phyloP scores from a whole-genome alignment of 441 rosid genomes.

The Populus trichocarpa region DNA sequence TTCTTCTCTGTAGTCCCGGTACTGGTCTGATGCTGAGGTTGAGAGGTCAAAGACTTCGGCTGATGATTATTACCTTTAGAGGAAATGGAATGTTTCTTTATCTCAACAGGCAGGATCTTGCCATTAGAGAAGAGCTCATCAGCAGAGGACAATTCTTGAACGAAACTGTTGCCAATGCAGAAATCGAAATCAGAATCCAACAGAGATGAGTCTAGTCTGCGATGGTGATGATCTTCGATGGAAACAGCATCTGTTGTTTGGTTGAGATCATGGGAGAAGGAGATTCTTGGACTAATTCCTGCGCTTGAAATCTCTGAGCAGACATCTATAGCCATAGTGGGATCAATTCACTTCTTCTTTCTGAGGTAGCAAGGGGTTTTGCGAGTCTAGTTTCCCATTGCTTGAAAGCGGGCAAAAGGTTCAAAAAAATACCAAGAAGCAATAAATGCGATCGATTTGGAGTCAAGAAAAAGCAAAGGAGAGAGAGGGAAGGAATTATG shows the following conservation, averaged over 20 bases:
- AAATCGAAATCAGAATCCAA: slow-evolving; percentile 67
- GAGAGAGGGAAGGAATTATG: neutral
- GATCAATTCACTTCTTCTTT: neutral
- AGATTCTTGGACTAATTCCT: slow-evolving; percentile 66
- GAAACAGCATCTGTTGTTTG: slow-evolving; percentile 28
- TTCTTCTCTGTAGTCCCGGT: slow-evolving; percentile 42
- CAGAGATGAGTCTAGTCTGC: slow-evolving; percentile 46
- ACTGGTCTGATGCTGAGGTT: neutral
- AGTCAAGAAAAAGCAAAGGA: slow-evolving; percentile 19
- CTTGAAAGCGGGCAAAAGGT: slow-evolving; percentile 26
- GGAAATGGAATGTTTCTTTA: slow-evolving; percentile 38
- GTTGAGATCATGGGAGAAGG: slow-evolving; percentile 70
- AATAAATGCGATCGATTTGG: slow-evolving; percentile 18
- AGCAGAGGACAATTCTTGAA: slow-evolving; percentile 64
- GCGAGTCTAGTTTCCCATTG: neutral
- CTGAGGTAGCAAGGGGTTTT: neutral
- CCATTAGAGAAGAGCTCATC: slow-evolving; percentile 91
- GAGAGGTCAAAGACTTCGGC: slow-evolving; percentile 15
- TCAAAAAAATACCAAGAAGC: slow-evolving; percentile 8
- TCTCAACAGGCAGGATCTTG: slow-evolving; percentile 65
- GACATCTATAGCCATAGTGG: slow-evolving; percentile 68
- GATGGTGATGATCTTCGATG: slow-evolving; percentile 24
- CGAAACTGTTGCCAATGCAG: slow-evolving; percentile 44
- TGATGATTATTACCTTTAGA: neutral
- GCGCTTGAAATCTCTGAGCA: slow-evolving; percentile 64